Evolutionary conservation across 148 eudicot genomes (phyloP), one percentile per base, ranked within the genome.

Genomic region (Fallopia convolvulus): DNA sequence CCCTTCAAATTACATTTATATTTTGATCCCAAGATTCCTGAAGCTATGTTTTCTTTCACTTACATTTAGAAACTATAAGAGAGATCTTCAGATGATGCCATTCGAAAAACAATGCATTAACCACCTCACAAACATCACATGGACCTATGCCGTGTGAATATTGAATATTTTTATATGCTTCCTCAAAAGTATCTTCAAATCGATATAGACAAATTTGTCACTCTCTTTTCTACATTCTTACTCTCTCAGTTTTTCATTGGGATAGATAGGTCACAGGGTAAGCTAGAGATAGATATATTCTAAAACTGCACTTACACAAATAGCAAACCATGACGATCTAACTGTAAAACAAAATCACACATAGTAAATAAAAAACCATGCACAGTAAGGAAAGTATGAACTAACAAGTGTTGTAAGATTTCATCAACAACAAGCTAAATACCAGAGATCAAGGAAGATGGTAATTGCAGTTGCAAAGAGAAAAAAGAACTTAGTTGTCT

Each of bases 401-500:
- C 32, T 56, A 8, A 56, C 63, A 56, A 56, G 63, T 6, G 30
- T 56, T 56, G 23, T 21, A n/a, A 17, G 63, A 32, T 56, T 56
- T 20, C 26, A 20, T 21, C 63, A 13, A 20, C 9, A 11, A 66
- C 44, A 66, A 66, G 42, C 20, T 63, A 40, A 63, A 58, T 61
- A 61, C 17, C 14, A 26, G 17, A 61, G 39, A 30, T 10, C 70
- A 61, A 61, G 70, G 72, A 66, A 36, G n/a, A 33, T 36, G 72
- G 17, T 32, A 66, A 66, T 15, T 68, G 46, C 17, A 1, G 15
- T 68, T 68, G n/a, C 20, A 12, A 12, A 49, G 61, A 48, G 56
- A 74, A 48, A 74, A 49, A 74, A 3, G 14, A 36, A 68, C 41
- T 60, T 15, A 79, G 23, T 49, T 40, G 6, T 18, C 82, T 76